phyloP scores from a whole-genome alignment of 2,329 filamentous ascomycete genomes.

The Ophiognomonia clavigignenti-juglandacearum region DNA sequence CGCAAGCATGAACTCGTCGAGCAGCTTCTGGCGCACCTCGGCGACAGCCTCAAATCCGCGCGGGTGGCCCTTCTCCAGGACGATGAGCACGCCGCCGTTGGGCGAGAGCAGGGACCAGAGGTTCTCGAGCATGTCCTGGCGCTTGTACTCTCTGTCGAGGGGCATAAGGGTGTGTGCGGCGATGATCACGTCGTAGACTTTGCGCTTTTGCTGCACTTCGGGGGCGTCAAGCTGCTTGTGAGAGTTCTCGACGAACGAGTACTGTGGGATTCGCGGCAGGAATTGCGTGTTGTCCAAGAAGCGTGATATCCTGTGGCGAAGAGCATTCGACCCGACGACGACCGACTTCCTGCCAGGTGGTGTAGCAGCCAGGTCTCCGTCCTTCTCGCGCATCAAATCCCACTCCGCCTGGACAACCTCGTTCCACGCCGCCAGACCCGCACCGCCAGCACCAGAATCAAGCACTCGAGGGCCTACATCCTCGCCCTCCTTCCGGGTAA shows the following conservation, averaged over 20 bases:
- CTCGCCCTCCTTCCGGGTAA: conserved; percentile 46
- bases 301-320: conserved; percentile 69
- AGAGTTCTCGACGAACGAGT: conserved; percentile 57
- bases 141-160: conserved; percentile 68
- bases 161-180: conserved; percentile 80
- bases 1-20: conserved; percentile 69
- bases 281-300: conserved; percentile 89
- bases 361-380: conserved; percentile 33
- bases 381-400: conserved; percentile 57
- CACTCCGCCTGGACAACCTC: conserved; percentile 78
- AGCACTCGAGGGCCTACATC: conserved; percentile 58
- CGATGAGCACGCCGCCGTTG: conserved; percentile 77
- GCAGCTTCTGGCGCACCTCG: conserved; percentile 71
- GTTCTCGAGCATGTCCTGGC: conserved; percentile 77
- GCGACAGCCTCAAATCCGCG: conserved; percentile 91
- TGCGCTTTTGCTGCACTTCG: conserved; percentile 53
- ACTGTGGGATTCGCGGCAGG: conserved; percentile 85
- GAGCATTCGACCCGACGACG: conserved; percentile 66
- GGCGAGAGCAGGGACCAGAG: conserved; percentile 84
- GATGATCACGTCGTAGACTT: conserved; percentile 85
- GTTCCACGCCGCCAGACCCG: conserved; percentile 69
- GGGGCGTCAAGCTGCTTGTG: conserved; percentile 56
- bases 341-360: conserved; percentile 74
- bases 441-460: conserved; percentile 71
- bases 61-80: conserved; percentile 87